Evolutionary conservation across 768 basidiomycete species (phyloP).

Genomic region (Rubroboletus satanas): DNA sequence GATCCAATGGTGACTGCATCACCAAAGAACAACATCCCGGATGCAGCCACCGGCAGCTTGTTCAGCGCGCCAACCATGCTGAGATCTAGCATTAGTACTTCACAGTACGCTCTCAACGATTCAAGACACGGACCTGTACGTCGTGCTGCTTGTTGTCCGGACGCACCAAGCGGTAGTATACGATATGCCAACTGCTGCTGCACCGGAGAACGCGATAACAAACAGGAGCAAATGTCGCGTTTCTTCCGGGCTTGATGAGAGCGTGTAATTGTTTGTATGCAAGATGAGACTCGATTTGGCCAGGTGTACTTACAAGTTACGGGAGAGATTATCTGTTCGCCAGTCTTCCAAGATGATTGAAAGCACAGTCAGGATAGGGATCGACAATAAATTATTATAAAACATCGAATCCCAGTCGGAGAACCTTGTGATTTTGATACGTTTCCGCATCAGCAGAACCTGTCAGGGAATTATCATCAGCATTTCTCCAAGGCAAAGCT

Average conservation of each 20-base stretch:
- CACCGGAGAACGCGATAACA: constrained; percentile 95
- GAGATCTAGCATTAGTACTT: constrained; percentile 8
- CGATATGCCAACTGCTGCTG: constrained; percentile 94
- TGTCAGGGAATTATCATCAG: constrained; percentile 28
- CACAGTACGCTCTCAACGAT: neutral
- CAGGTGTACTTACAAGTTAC: constrained; percentile 80
- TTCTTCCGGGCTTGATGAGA: constrained; percentile 64
- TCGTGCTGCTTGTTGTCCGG: constrained; percentile 92
- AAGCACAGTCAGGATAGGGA: constrained; percentile 81
- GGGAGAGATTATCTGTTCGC: constrained; percentile 67
- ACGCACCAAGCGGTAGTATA: constrained; percentile 99
- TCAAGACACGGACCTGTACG: constrained; percentile 70
- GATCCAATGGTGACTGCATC: constrained; percentile 86
- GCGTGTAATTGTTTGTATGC: neutral
- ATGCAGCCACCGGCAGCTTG: constrained; percentile 96
- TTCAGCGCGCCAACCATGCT: constrained; percentile 98
- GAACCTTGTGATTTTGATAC: constrained; percentile 92
- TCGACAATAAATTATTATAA: constrained; percentile 95
- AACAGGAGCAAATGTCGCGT: constrained; percentile 74
- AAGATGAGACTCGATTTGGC: neutral
- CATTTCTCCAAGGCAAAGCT: neutral
- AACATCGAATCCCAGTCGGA: constrained; percentile 99
- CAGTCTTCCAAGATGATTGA: constrained; percentile 89
- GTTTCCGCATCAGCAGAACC: constrained; percentile 95
- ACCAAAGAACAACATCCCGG: constrained; percentile 97